Conservation (phyloP, 768 basidiomycete genomes). For the Psilocybe sp. region DNA sequence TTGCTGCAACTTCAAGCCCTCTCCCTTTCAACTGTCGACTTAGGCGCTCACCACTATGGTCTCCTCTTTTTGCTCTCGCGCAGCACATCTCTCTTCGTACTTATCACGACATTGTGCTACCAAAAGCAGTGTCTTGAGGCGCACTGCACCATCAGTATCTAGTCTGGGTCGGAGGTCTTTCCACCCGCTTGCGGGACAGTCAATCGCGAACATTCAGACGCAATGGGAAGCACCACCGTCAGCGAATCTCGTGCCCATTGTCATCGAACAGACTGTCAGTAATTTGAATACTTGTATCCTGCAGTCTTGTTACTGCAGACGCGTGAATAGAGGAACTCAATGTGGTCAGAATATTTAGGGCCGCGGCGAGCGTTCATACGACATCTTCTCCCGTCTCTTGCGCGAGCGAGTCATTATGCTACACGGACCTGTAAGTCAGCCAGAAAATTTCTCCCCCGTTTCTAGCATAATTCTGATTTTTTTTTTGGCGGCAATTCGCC, state of each 20-base stretch:
- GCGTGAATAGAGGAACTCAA: not conserved
- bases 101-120: too few species aligned
- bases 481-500: constrained; percentile 6
- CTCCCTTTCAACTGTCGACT: not conserved
- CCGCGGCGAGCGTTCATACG: constrained; percentile 87
- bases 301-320: constrained; percentile 3
- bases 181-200: constrained; percentile 51
- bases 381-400: constrained; percentile 92
- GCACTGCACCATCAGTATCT: too few species aligned
- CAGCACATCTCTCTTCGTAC: constrained; percentile 11
- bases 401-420: constrained; percentile 95
- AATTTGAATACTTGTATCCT: not conserved
- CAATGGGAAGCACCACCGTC: constrained; percentile 41
- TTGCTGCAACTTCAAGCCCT: not conserved
- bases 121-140: too few species aligned
- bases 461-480: not conserved
- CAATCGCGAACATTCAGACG: constrained; percentile 27
- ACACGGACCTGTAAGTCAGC: constrained; percentile 74
- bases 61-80: constrained; percentile 19
- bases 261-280: constrained; percentile 86
- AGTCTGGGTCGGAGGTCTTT: constrained; percentile 34
- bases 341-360: constrained; percentile 41
- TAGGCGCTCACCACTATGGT: constrained; percentile 20
- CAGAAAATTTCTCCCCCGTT: not conserved
- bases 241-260: constrained; percentile 80